Conservation (phyloP, 768 basidiomycete species). For the Hemileccinum impolitum region DNA sequence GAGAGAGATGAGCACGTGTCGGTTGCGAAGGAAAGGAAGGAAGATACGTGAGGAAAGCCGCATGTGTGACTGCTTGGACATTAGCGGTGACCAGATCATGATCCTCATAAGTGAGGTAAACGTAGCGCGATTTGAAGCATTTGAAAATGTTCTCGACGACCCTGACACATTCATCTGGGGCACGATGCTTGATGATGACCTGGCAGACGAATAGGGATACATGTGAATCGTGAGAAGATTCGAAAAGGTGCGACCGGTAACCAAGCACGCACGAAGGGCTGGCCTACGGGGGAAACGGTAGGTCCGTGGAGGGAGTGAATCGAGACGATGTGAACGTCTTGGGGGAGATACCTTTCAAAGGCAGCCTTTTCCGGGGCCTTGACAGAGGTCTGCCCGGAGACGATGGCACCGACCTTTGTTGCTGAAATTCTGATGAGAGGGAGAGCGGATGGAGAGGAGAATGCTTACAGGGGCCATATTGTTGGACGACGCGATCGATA, state of each 20-base stretch:
- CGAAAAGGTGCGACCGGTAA: background rate
- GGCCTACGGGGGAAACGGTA: conserved; percentile 79
- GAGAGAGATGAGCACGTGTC: conserved; percentile 4
- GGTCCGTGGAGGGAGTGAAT: conserved; percentile 96
- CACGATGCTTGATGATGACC: conserved; percentile 89
- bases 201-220: conserved; percentile 26
- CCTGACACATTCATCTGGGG: conserved; percentile 62
- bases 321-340: conserved; percentile 86
- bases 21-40: background rate
- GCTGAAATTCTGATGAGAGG: conserved; percentile 42
- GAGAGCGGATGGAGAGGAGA: background rate
- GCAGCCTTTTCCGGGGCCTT: conserved; percentile 91
- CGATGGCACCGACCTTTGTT: conserved; percentile 88
- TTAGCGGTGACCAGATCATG: conserved; percentile 97
- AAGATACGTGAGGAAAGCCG: conserved; percentile 87
- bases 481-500: conserved; percentile 75
- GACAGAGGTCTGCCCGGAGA: conserved; percentile 94
- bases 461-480: conserved; percentile 86
- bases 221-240: background rate
- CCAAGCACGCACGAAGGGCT: conserved; percentile 69
- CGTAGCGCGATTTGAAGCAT: conserved; percentile 79
- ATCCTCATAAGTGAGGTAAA: conserved; percentile 93
- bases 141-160: conserved; percentile 82
- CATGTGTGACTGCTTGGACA: conserved; percentile 97
- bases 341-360: conserved; percentile 84